Percentiles rank a stretch among this genome's conserved stretches.
Evolutionary conservation across 768 basidiomycete genomes (phyloP).

Genomic region (Phaeotremella skinneri): DNA sequence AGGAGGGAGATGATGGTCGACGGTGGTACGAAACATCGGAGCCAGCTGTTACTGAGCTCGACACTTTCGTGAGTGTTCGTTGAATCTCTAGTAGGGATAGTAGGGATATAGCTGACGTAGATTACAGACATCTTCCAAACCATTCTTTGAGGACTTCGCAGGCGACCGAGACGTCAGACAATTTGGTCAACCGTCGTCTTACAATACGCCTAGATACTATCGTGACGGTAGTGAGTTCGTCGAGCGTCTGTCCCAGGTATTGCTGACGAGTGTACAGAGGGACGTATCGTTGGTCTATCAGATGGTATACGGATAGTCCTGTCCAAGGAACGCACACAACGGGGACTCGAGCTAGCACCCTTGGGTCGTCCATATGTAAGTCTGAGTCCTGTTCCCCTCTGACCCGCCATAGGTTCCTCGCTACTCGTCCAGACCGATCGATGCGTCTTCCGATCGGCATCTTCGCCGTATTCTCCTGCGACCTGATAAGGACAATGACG

Average conservation of each 20-base stretch:
- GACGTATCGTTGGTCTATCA: slow-evolving; percentile 24
- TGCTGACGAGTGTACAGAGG: slow-evolving; percentile 2
- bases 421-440: slow-evolving; percentile 19
- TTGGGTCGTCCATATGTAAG: slow-evolving; percentile 25
- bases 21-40: slow-evolving; percentile 23
- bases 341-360: slow-evolving; percentile 28
- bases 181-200: slow-evolving; percentile 23
- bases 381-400: slow-evolving; percentile 3
- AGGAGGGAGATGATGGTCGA: slow-evolving; percentile 11
- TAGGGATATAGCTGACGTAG: not conserved
- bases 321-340: slow-evolving; percentile 21
- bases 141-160: slow-evolving; percentile 22
- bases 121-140: slow-evolving; percentile 9
- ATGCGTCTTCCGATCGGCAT: slow-evolving; percentile 16
- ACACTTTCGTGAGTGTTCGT: not conserved
- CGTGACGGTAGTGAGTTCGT: slow-evolving; percentile 26
- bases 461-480: slow-evolving; percentile 17
- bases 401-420: slow-evolving; percentile 21
- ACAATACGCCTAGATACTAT: slow-evolving; percentile 19
- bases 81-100: not conserved
- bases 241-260: not conserved
- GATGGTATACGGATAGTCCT: slow-evolving; percentile 24
- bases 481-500: not conserved
- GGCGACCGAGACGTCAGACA: slow-evolving; percentile 24
- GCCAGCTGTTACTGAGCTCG: not conserved